Evolutionary conservation across 2,329 filamentous ascomycete species (phyloP), one percentile per base, ranked within the genome.

Genomic region (Diaporthe destruens): DNA sequence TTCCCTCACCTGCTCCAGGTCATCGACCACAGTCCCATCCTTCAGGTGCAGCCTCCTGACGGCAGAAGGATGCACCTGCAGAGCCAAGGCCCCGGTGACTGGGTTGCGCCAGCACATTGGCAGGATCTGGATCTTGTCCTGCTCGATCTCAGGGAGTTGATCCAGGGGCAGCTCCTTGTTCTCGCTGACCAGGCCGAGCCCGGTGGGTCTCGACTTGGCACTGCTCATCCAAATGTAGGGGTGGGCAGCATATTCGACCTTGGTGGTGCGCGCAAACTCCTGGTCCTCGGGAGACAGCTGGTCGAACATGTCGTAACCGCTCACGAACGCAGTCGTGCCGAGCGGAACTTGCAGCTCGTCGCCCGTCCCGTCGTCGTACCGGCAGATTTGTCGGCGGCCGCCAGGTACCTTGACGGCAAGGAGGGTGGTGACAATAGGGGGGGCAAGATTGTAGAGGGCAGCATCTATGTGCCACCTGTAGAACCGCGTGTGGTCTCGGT

Each of bases 381-480:
- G 87, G 32, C 93, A 85, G 1, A 86, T 92, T 79, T 94, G 92
- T 18, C 85, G 85, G 42, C 91, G 86, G 8, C 91, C 91, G 25
- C 86, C 85, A 0, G 93, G 93, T 0, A 95, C 92, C 51, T 86
- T 85, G n/a, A 94, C 92, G 0, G 93, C 93, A 71, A 95, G 85
- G 32, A 95, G 86, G 1, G 90, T 91, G 0, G 93, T 95, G 4
- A 91, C 93, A 34, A 91, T 86, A 2, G 93, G 92, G 3, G 93
- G 92, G n/a, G 93, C 89, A 8, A 94, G 87, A 23, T 89, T 91
- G 79, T 95, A 95, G 7, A 95, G 84, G 1, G 93, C 93, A 4
- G 93, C 93, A 77, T 95, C 93, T 69, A 95, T 94, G 80, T 95
- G 93, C 93, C 93, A 95, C 73, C 93, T 86, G 82, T 93, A 95